These are phyloP conservation scores for Cercospora berteroae DNA, from an alignment of 2,329 filamentous ascomycete species.

Conservation along the genomic window DNA sequence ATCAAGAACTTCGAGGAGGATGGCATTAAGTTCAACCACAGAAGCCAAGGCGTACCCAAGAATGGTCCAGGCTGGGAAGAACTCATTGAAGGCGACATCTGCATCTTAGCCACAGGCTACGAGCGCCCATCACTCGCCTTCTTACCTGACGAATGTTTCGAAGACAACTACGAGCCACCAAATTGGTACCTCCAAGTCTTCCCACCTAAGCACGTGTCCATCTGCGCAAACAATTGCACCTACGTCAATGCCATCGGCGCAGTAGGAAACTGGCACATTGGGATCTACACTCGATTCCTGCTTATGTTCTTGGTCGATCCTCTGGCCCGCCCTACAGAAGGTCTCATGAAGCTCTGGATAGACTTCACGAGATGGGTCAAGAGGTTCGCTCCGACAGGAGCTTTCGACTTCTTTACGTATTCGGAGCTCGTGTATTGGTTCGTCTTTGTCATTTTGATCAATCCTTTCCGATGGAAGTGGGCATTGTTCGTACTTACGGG, in stretches of 20 bases:
- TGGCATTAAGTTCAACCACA: constrained; percentile 69
- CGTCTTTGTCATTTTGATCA: constrained; percentile 71
- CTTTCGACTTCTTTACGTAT: constrained; percentile 90
- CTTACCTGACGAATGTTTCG: constrained; percentile 69
- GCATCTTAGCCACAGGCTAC: constrained; percentile 82
- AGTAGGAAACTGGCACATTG: constrained; percentile 85
- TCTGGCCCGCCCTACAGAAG: constrained; percentile 66
- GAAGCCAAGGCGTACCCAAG: constrained; percentile 67
- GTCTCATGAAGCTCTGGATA: constrained; percentile 83
- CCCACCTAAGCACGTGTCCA: constrained; percentile 67
- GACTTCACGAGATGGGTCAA: constrained; percentile 77
- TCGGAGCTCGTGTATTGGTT: constrained; percentile 85
- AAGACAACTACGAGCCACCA: constrained; percentile 71
- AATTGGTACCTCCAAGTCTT: constrained; percentile 91
- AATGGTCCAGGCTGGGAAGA: constrained; percentile 68
- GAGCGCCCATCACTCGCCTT: constrained; percentile 71
- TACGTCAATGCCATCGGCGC: constrained; percentile 78
- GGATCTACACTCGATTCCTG: constrained; percentile 81
- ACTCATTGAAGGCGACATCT: constrained; percentile 69
- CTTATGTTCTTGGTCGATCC: constrained; percentile 85
- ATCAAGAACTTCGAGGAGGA: constrained; percentile 63
- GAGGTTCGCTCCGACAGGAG: constrained; percentile 64
- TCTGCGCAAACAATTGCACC: constrained; percentile 81
- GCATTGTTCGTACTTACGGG: constrained; percentile 78
- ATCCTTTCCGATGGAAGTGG: constrained; percentile 91